A percentile compares a stretch with the other conserved stretches of the same genome.
phyloP scores from a whole-genome alignment of 2,329 filamentous ascomycete genomes.

The Furcasterigmium sp. region DNA sequence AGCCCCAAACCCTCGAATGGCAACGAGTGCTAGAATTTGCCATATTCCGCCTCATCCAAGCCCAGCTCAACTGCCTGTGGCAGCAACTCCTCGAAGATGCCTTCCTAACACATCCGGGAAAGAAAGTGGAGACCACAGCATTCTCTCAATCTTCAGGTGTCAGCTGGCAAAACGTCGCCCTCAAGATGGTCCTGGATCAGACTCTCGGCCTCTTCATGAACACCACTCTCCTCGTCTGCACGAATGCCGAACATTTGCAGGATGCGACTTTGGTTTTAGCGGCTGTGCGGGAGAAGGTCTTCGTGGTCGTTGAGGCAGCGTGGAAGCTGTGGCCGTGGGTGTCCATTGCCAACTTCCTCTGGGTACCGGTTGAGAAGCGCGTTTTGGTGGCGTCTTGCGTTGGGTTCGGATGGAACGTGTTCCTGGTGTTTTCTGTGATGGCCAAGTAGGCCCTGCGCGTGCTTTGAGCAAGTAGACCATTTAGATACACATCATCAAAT shows the following conservation, averaged over 20 bases:
- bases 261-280: slow-evolving; percentile 15
- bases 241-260: slow-evolving; percentile 25
- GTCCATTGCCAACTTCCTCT: slow-evolving; percentile 27
- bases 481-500: too few relatives aligned
- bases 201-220: slow-evolving; percentile 27
- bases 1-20: too few relatives aligned
- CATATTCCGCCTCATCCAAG: slow-evolving; percentile 26
- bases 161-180: slow-evolving; percentile 26
- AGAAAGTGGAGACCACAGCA: not conserved
- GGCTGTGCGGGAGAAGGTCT: slow-evolving; percentile 21
- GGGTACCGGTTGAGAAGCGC: slow-evolving; percentile 27
- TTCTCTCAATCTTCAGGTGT: not conserved
- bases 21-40: slow-evolving; percentile 30
- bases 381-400: slow-evolving; percentile 28
- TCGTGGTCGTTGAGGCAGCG: slow-evolving; percentile 24
- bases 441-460: too few relatives aligned
- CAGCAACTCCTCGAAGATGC: slow-evolving; percentile 27
- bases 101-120: slow-evolving; percentile 20
- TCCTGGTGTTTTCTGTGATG: slow-evolving; percentile 26
- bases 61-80: slow-evolving; percentile 28
- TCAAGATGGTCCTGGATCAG: slow-evolving; percentile 29
- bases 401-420: slow-evolving; percentile 31
- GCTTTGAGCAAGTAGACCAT: too few relatives aligned
- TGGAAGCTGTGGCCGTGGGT: slow-evolving; percentile 32
- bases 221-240: slow-evolving; percentile 26